Evolutionary conservation across 164 flowering plant species (phyloP).

Genomic region (Akebia trifoliata): DNA sequence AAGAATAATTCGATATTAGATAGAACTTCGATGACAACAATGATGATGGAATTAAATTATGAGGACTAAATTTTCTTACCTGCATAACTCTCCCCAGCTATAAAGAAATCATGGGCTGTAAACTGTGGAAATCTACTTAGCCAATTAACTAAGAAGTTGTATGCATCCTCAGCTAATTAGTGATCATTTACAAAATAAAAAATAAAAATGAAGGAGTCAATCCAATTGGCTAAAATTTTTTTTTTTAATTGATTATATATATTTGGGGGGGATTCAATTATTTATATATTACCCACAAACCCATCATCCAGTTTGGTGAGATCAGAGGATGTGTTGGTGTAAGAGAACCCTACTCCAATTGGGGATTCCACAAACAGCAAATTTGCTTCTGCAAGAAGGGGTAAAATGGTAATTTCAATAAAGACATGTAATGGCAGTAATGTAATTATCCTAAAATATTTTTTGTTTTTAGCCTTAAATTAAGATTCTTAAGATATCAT

Average conservation of each 20-base stretch:
- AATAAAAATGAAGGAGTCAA: background rate
- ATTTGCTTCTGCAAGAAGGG: constrained; percentile 51
- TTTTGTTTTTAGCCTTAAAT: background rate
- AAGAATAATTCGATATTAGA: background rate
- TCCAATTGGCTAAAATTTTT: too few species aligned
- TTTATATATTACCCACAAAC: constrained; percentile 56
- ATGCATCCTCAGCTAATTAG: constrained; percentile 52
- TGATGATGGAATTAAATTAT: too few species aligned
- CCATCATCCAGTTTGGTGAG: constrained; percentile 39
- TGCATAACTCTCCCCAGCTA: constrained; percentile 79
- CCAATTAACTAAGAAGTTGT: constrained; percentile 65
- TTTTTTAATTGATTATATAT: too few species aligned
- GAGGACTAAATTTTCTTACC: constrained; percentile 22
- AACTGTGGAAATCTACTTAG: constrained; percentile 54
- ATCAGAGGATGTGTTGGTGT: constrained; percentile 68
- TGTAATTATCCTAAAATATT: background rate
- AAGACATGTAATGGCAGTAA: background rate
- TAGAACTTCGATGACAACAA: background rate
- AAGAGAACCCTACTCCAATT: constrained; percentile 76
- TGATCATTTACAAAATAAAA: background rate
- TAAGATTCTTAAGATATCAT: too few species aligned
- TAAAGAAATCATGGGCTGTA: constrained; percentile 44
- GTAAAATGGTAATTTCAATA: background rate
- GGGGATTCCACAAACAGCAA: constrained; percentile 79
- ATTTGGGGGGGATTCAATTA: too few species aligned